Conservation (phyloP, 805 yeast genomes). For the Komagataella populi region DNA sequence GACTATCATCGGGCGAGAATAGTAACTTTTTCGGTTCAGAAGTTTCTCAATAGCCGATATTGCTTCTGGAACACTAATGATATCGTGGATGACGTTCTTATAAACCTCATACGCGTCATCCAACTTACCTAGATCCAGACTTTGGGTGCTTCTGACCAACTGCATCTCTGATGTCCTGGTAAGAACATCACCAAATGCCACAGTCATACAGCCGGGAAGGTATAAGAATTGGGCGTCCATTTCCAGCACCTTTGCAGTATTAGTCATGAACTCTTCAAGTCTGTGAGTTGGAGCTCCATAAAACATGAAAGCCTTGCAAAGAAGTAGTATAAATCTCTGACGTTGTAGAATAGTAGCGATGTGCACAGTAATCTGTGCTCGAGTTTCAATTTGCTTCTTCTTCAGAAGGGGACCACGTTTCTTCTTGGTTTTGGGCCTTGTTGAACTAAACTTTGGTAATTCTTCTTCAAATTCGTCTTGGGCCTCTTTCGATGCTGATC, state of each 20-base stretch:
- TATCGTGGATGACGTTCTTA: constrained; percentile 82
- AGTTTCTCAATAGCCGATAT: constrained; percentile 55
- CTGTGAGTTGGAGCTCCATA: constrained; percentile 96
- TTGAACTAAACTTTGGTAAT: constrained; percentile 25
- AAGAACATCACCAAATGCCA: constrained; percentile 85
- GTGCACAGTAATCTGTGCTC: constrained; percentile 81
- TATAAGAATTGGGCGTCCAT: constrained; percentile 89
- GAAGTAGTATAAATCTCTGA: constrained; percentile 69
- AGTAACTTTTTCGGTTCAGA: constrained; percentile 42
- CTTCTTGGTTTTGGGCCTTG: constrained; percentile 22
- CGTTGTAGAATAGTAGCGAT: constrained; percentile 81
- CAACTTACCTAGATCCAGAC: constrained; percentile 70
- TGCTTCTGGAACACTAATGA: constrained; percentile 82
- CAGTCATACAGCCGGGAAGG: constrained; percentile 91
- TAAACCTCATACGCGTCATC: constrained; percentile 75
- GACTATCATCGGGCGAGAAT: constrained; percentile 67
- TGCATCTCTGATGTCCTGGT: constrained; percentile 93
- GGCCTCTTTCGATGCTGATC: not conserved
- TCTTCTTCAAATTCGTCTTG: not conserved
- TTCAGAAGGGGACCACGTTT: constrained; percentile 9
- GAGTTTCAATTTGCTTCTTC: constrained; percentile 21
- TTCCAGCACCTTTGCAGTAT: constrained; percentile 86
- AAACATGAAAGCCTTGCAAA: constrained; percentile 84
- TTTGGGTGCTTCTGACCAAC: constrained; percentile 76
- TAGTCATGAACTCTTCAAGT: constrained; percentile 81